Conservation (phyloP, 1,139 yeast genomes). For the Candida glucosophila region DNA sequence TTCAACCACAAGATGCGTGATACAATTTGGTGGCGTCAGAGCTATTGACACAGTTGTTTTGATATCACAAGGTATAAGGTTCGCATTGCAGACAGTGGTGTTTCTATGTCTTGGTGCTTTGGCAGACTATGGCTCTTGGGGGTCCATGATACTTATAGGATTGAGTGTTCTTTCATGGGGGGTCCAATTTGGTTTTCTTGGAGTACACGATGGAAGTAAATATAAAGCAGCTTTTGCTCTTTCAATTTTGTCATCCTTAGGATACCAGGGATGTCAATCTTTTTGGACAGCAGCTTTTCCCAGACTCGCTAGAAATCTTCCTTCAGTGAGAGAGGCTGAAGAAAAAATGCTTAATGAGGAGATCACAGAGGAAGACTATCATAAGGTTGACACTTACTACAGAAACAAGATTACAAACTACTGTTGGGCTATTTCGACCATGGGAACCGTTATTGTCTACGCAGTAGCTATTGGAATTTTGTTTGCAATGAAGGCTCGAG, state of each 20-base stretch:
- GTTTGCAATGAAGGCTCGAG: slow-evolving; percentile 2
- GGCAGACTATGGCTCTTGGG: slow-evolving; percentile 5
- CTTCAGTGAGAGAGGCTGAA: slow-evolving; percentile 77
- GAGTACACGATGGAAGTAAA: slow-evolving; percentile 4
- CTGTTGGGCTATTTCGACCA: slow-evolving; percentile 4
- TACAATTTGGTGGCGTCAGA: slow-evolving; percentile 4
- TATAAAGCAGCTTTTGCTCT: slow-evolving; percentile 5
- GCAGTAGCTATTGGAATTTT: slow-evolving; percentile 4
- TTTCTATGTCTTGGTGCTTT: slow-evolving; percentile 5
- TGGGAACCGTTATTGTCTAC: slow-evolving; percentile 4
- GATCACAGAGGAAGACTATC: slow-evolving; percentile 4
- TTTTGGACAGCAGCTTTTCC: slow-evolving; percentile 6
- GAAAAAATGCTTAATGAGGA: slow-evolving; percentile 19
- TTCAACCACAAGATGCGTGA: slow-evolving; percentile 3
- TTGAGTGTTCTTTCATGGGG: slow-evolving; percentile 5
- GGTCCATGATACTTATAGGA: slow-evolving; percentile 3
- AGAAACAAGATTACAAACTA: slow-evolving; percentile 5
- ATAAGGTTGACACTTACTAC: slow-evolving; percentile 4
- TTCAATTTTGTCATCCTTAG: slow-evolving; percentile 4
- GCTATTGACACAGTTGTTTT: slow-evolving; percentile 5
- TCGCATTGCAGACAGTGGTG: slow-evolving; percentile 5
- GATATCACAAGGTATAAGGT: slow-evolving; percentile 5
- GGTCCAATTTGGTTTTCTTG: slow-evolving; percentile 5
- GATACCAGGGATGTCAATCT: slow-evolving; percentile 6
- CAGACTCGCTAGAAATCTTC: slow-evolving; percentile 24